Evolutionary conservation across 345 rosid genomes (phyloP).

Genomic region (Litchi chinensis): DNA sequence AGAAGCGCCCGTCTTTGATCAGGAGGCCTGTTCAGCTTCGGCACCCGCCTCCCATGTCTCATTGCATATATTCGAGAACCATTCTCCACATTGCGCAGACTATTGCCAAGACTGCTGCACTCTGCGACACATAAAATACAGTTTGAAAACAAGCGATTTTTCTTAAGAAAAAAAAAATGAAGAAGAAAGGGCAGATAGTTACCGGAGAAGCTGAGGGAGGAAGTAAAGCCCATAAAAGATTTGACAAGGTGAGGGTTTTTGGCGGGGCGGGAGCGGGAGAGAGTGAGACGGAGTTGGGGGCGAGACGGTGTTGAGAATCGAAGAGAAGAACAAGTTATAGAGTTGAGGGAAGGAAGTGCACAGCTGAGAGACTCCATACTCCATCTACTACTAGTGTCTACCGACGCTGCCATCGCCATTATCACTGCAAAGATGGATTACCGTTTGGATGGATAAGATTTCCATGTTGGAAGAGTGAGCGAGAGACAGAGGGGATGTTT

Average conservation of each 20-base stretch:
- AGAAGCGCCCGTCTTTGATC: constrained; percentile 77
- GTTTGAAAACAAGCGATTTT: not conserved
- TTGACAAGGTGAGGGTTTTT: constrained; percentile 28
- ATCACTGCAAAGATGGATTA: constrained; percentile 27
- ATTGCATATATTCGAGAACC: constrained; percentile 72
- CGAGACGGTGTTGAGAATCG: constrained; percentile 39
- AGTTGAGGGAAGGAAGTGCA: constrained; percentile 59
- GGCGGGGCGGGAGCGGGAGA: constrained; percentile 12
- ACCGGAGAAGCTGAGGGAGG: constrained; percentile 62
- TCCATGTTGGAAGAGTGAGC: no score
- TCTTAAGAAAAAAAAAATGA: no score
- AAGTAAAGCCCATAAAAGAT: constrained; percentile 27
- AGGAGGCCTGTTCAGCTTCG: constrained; percentile 92
- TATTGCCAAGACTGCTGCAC: constrained; percentile 41
- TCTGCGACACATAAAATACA: constrained; percentile 33
- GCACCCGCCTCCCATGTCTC: constrained; percentile 86
- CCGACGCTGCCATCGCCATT: constrained; percentile 40
- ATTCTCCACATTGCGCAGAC: constrained; percentile 48
- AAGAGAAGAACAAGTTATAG: constrained; percentile 25
- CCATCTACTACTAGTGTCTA: constrained; percentile 46
- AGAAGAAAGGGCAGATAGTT: not conserved
- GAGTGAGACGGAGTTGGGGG: constrained; percentile 22
- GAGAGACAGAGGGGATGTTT: no score
- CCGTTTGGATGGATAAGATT: no score
- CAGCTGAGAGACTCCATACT: constrained; percentile 63